A percentile compares a stretch with the other conserved stretches of the same genome.
These are phyloP conservation scores for Cicer yamashitae DNA, from an alignment of 306 rosid species.

Conservation along the genomic window DNA sequence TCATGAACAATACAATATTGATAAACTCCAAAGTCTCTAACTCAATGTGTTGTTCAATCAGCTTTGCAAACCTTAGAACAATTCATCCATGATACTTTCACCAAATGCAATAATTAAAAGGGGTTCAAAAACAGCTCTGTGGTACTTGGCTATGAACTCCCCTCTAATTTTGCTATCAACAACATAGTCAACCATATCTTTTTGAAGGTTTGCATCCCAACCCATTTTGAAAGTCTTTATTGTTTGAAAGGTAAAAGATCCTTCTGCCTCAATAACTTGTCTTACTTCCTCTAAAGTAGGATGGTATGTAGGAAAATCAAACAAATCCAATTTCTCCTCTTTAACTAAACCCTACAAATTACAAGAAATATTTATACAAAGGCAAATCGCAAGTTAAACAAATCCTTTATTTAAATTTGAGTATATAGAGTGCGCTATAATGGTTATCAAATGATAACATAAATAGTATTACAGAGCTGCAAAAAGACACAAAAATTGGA, in stretches of 20 bases:
- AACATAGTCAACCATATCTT: background rate
- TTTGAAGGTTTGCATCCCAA: conserved; percentile 44
- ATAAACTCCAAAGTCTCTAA: background rate
- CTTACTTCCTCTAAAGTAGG: conserved; percentile 50
- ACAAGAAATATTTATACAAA: background rate
- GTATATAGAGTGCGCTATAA: too few species aligned
- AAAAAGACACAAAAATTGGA: too few species aligned
- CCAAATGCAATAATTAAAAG: conserved; percentile 46
- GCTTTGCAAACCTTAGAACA: conserved; percentile 47
- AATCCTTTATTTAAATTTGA: too few species aligned
- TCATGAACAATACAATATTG: conserved; percentile 39
- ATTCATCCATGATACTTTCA: conserved; percentile 47
- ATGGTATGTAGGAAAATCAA: conserved; percentile 51
- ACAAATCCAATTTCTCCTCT: conserved; percentile 45
- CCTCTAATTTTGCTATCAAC: conserved; percentile 30
- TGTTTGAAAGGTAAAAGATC: conserved; percentile 15
- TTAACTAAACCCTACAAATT: conserved; percentile 44
- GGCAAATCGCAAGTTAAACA: background rate
- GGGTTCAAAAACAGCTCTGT: conserved; percentile 54
- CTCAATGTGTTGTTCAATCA: conserved; percentile 19
- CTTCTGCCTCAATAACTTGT: conserved; percentile 37
- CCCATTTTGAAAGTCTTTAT: conserved; percentile 6
- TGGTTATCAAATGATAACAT: too few species aligned
- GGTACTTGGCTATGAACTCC: conserved; percentile 25
- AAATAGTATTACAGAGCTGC: too few species aligned